phyloP scores from a whole-genome alignment of 1,139 yeast genomes.

The Magnusiomyces suaveolens region DNA sequence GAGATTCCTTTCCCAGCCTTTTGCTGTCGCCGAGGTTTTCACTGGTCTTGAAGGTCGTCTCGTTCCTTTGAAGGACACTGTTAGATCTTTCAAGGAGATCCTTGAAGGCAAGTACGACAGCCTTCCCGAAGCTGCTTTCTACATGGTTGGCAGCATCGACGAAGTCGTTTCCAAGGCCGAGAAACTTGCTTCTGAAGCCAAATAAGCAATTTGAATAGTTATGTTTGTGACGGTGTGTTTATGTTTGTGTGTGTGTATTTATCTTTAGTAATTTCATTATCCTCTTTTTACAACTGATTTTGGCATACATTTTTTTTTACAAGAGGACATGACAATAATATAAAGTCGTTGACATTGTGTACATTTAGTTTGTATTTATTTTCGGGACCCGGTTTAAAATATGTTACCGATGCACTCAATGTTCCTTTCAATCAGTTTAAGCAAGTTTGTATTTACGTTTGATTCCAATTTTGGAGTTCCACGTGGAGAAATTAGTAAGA shows the following conservation, averaged over 20 bases:
- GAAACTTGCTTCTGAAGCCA: slow-evolving; percentile 79
- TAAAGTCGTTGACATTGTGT: too few species aligned
- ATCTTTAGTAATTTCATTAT: not conserved
- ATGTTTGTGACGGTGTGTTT: too few species aligned
- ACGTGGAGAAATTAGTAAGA: too few species aligned
- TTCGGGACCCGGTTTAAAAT: too few species aligned
- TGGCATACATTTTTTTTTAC: too few species aligned
- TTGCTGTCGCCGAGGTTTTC: slow-evolving; percentile 99
- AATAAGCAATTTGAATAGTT: slow-evolving; percentile 1
- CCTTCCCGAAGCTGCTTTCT: slow-evolving; percentile 98
- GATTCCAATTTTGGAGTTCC: too few species aligned
- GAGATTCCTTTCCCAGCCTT: slow-evolving; percentile 99
- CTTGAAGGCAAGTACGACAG: slow-evolving; percentile 97
- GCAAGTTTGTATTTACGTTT: too few species aligned
- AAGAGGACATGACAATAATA: too few species aligned
- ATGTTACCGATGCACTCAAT: too few species aligned
- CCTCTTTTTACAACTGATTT: not conserved
- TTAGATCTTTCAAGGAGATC: slow-evolving; percentile 90
- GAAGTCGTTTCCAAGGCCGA: slow-evolving; percentile 98
- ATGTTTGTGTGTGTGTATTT: too few species aligned
- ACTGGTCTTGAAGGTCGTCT: slow-evolving; percentile 98
- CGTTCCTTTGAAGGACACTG: slow-evolving; percentile 92
- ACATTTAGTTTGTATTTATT: too few species aligned
- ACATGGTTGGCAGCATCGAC: slow-evolving; percentile 99
- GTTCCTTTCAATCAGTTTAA: too few species aligned